These are phyloP conservation scores for Dactylellina haptotyla DNA, from an alignment of 2,329 filamentous ascomycete genomes.

Conservation along the genomic window DNA sequence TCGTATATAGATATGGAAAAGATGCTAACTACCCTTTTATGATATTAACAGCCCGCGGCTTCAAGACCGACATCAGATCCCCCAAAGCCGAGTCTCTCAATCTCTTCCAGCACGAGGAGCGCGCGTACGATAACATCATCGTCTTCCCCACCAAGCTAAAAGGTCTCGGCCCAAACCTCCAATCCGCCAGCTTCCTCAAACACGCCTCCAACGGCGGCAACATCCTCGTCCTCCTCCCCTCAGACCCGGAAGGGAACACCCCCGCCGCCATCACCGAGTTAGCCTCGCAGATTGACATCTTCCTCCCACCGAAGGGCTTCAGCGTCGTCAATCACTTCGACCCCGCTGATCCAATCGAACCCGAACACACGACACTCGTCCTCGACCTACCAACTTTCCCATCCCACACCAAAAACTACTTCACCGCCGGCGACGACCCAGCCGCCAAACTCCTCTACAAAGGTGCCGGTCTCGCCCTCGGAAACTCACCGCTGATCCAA, in stretches of 20 bases:
- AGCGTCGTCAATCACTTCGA: slow-evolving; percentile 96
- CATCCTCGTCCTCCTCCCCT: slow-evolving; percentile 84
- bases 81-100: slow-evolving; percentile 80
- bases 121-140: slow-evolving; percentile 88
- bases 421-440: slow-evolving; percentile 70
- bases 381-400: slow-evolving; percentile 75
- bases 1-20: too few relatives aligned
- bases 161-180: slow-evolving; percentile 88
- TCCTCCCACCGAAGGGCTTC: slow-evolving; percentile 84
- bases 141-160: slow-evolving; percentile 91
- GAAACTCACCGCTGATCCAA: slow-evolving; percentile 78
- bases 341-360: slow-evolving; percentile 79
- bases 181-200: slow-evolving; percentile 84
- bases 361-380: slow-evolving; percentile 89
- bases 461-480: slow-evolving; percentile 82
- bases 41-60: slow-evolving; percentile 75
- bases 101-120: slow-evolving; percentile 86
- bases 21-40: too few relatives aligned
- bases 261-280: slow-evolving; percentile 62
- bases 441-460: slow-evolving; percentile 77
- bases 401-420: slow-evolving; percentile 79
- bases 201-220: slow-evolving; percentile 94
- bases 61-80: slow-evolving; percentile 80
- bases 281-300: slow-evolving; percentile 70
- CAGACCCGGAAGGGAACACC: slow-evolving; percentile 66